These are phyloP conservation scores for Musa troglodytarum DNA, from an alignment of 176 grass and related monocot genomes.

Conservation along the genomic window DNA sequence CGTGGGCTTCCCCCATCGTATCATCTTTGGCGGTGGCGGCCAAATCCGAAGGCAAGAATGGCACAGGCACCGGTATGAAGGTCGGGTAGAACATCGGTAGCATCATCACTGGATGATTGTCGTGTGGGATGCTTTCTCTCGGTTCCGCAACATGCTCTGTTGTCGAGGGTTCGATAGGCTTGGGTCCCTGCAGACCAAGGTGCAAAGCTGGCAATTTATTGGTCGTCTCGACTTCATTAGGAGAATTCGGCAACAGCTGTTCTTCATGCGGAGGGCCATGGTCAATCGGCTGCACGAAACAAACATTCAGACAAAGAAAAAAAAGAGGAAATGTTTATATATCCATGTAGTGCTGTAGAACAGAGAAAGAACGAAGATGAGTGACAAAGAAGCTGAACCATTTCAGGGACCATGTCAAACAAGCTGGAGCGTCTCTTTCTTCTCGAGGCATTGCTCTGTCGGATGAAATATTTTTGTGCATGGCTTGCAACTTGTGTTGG, in stretches of 20 bases:
- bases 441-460: conserved; percentile 68
- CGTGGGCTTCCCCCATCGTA: conserved; percentile 20
- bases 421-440: conserved; percentile 77
- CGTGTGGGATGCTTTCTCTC: conserved; percentile 18
- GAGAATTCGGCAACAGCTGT: conserved; percentile 19
- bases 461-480: conserved; percentile 85
- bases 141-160: conserved; percentile 22
- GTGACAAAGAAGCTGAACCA: conserved; percentile 30
- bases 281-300: conserved; percentile 26
- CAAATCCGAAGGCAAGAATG: conserved; percentile 36
- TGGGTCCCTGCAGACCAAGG: conserved; percentile 31
- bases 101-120: conserved; percentile 3
- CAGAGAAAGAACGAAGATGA: not conserved
- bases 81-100: conserved; percentile 35
- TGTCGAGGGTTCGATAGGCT: conserved; percentile 16
- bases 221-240: conserved; percentile 30
- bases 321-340: not conserved
- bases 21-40: conserved; percentile 12
- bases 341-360: not conserved
- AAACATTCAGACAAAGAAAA: not conserved
- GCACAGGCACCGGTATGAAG: conserved; percentile 28
- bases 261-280: conserved; percentile 16
- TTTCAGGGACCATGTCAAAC: conserved; percentile 77
- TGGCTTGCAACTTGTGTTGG: conserved; percentile 97
- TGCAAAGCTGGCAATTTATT: conserved; percentile 26